Evolutionary conservation across 345 rosid genomes (phyloP).

Genomic region (Populus deltoides): DNA sequence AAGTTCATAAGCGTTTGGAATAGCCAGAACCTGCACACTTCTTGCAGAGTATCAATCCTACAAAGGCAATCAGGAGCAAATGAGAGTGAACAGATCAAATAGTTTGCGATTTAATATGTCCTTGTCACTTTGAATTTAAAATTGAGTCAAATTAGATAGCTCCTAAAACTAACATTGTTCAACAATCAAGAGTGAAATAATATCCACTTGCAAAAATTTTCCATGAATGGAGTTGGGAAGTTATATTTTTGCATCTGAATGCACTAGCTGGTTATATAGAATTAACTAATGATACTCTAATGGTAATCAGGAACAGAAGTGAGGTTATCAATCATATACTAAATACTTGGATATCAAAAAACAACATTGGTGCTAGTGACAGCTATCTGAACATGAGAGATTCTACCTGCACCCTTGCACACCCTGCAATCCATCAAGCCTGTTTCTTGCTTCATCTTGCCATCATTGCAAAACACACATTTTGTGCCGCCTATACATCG

Average conservation of each 20-base stretch:
- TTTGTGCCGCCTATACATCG: conserved; percentile 73
- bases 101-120: background rate
- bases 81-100: background rate
- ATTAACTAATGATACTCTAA: background rate
- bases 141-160: background rate
- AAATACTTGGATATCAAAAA: background rate
- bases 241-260: background rate
- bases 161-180: background rate
- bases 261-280: background rate
- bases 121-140: background rate
- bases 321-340: background rate
- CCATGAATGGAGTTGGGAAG: background rate
- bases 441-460: conserved; percentile 83
- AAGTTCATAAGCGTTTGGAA: conserved; percentile 52
- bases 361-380: background rate
- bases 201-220: no score
- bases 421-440: conserved; percentile 73
- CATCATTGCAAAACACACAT: conserved; percentile 74
- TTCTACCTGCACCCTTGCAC: conserved; percentile 89
- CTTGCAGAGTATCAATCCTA: conserved; percentile 70
- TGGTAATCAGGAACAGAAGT: background rate
- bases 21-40: conserved; percentile 73
- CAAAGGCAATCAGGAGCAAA: conserved; percentile 3
- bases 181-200: background rate
- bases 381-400: background rate